Base-by-base conservation (phyloP, 345 rosid species). In the Eucalyptus curtisii region DNA sequence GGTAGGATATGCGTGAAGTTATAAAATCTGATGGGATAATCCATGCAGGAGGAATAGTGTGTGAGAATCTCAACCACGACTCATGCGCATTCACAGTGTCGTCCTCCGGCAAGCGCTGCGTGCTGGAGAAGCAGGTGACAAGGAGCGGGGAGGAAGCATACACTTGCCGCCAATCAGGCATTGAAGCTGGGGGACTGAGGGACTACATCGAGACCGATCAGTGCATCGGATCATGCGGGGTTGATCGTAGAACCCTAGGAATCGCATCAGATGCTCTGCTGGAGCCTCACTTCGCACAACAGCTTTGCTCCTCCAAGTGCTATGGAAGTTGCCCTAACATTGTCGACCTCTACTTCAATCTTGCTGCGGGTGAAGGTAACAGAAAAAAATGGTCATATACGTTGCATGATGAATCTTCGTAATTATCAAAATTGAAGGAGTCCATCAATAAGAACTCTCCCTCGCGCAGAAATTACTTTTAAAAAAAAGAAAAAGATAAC, bases 361-460 rank as follows among this genome's bases (percentile, higher is more conserved):
- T 97, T 19, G 99, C 99, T 22, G 97, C 98, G 24, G 98, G 96
- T 7, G 99, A 97, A 97, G 99, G 99, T 97, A 92, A 88, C 13
- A n/a, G 19, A 49, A 14, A 81, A 53, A 64, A 49, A 87, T 49
- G 80, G 22, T 85, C 87, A 48, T 52, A 71, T 52, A 88, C 13
- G 11, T 49, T 88, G 71, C 71, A 2, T 30, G 14, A 30, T 61
- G 71, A 61, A 61, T 61, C 71, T 61, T 61, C 17, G 15, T 13
- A 30, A 61, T 61, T 30, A 61, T 61, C 71, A 61, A 61, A 13
- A 6, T 0, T 7, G 33, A 30, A 30, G 71, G 37, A 61, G 16
- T 61, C 71, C 68, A 61, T 61, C 31, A 5, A 61, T 30, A 61
- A 61, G 33, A 61, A 61, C 71, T 61, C 33, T 61, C 71, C 61